A percentile compares a stretch with the other conserved stretches of the same genome.
Evolutionary conservation across 2,329 filamentous ascomycete species (phyloP).

Genomic region (Colletotrichum spinosum): DNA sequence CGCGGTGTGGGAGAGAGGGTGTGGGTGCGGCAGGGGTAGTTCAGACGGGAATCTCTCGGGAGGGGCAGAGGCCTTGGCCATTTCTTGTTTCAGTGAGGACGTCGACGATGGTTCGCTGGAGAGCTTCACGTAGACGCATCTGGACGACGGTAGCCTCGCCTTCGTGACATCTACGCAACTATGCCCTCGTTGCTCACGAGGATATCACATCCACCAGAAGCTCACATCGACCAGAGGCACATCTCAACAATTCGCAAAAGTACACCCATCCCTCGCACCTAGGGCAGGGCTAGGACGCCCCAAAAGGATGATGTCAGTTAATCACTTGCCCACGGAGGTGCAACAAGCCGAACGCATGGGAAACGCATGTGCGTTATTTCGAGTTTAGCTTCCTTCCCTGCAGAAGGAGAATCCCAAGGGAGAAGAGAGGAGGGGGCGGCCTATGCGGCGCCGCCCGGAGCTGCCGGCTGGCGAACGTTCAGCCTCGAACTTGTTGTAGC

Average conservation of each 20-base stretch:
- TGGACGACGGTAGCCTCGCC: too few relatives aligned
- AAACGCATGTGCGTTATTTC: conserved; percentile 24
- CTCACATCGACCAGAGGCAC: not conserved
- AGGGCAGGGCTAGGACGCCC: conserved; percentile 18
- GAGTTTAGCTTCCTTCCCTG: conserved; percentile 2
- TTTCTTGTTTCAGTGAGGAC: conserved; percentile 34
- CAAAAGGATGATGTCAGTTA: conserved; percentile 25
- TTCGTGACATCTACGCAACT: too few relatives aligned
- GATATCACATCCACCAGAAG: not conserved
- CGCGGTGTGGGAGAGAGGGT: conserved; percentile 9
- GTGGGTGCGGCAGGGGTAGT: conserved; percentile 34
- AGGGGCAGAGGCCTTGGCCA: conserved; percentile 29
- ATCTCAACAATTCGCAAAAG: conserved; percentile 1
- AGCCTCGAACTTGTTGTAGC: conserved; percentile 2
- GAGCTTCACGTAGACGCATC: too few relatives aligned
- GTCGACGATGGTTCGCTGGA: conserved; percentile 7
- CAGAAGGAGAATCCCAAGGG: too few relatives aligned
- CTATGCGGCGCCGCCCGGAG: not conserved
- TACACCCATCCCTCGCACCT: not conserved
- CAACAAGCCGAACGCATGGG: conserved; percentile 26
- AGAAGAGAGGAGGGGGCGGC: not conserved
- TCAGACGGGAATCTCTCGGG: conserved; percentile 33
- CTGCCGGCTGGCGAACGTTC: not conserved
- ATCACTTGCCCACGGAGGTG: conserved; percentile 19
- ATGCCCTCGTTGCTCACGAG: too few relatives aligned